Base-by-base conservation (phyloP, 768 basidiomycete genomes). In the Boletus patriciae region DNA sequence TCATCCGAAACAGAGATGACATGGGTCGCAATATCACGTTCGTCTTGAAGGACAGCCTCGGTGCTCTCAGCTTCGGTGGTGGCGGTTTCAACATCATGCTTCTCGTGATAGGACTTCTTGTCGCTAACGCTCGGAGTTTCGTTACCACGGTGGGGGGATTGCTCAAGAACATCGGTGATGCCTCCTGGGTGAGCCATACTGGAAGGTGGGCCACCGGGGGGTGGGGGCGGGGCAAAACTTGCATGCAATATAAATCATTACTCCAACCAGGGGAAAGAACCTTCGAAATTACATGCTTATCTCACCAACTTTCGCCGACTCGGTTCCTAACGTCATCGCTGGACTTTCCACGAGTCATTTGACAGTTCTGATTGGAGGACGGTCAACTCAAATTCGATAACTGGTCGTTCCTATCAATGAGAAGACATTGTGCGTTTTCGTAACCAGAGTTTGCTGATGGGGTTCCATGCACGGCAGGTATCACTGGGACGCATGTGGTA, bases 11-110 rank as follows among this genome's bases (percentile, higher is more conserved):
- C 65, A 10, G 71, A 73, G 60, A 83, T 77, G 31, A 83, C 73
- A 61, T 78, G 74, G 1, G 80, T 80, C 46, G 70, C 78, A 27
- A 82, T 74, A 52, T 79, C 81, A 37, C 77, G 75, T 62, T 80
- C 80, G 53, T 76, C 66, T 36, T 73, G 64, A 18, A 82, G 72
- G 50, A 73, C 63, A 12, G 37, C 38, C 2, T 64, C 61, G 1
- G 50, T 47, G 23, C 46, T 52, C n/a, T 62, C 57, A 8, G 21
- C 58, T 36, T 68, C 61, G 31, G 7, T 23, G 37, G 44, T 49
- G 10, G 65, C 45, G 1, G 46, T 46, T 55, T 78, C 79, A 38
- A 74, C 57, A 45, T 80, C 78, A 38, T 58, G 62, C n/a, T 74
- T 73, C 38, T 58, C 59, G 25, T 63, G 70, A 21, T 66, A 54